phyloP scores from a whole-genome alignment of 352 stramenopile genomes.

The Pythium dissimile region DNA sequence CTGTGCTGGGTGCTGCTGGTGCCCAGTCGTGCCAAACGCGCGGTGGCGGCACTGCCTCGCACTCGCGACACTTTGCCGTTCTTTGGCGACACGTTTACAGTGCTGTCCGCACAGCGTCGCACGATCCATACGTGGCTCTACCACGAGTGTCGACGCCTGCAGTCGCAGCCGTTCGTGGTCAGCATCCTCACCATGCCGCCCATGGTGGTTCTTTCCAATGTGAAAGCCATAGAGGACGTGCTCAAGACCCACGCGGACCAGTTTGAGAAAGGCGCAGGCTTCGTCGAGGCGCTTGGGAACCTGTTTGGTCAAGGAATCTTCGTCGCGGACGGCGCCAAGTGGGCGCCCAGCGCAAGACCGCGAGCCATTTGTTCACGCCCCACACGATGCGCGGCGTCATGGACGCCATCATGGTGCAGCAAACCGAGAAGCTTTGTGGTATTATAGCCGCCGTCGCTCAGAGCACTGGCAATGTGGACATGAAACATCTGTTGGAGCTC shows the following conservation, averaged over 20 bases:
- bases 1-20: background rate
- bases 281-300: conserved; percentile 34
- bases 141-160: conserved; percentile 13
- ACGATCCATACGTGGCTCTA: conserved; percentile 25
- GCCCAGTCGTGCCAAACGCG: background rate
- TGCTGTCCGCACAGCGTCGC: conserved; percentile 1
- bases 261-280: conserved; percentile 52
- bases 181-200: conserved; percentile 27
- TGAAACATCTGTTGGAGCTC: conserved; percentile 45
- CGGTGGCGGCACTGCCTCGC: background rate
- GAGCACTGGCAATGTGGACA: conserved; percentile 18
- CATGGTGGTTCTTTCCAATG: conserved; percentile 36
- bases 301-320: conserved; percentile 69
- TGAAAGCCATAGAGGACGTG: conserved; percentile 41
- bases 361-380: conserved; percentile 83
- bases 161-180: conserved; percentile 36
- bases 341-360: conserved; percentile 69
- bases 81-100: conserved; percentile 11
- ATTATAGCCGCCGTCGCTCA: conserved; percentile 10
- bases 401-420: conserved; percentile 31
- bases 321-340: conserved; percentile 33
- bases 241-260: conserved; percentile 54
- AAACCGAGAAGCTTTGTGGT: conserved; percentile 28
- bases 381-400: conserved; percentile 45
- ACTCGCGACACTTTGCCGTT: conserved; percentile 1